A percentile compares a stretch with the other conserved stretches of the same genome.
Conservation (phyloP, 768 basidiomycete genomes). For the Naganishia randhawae region DNA sequence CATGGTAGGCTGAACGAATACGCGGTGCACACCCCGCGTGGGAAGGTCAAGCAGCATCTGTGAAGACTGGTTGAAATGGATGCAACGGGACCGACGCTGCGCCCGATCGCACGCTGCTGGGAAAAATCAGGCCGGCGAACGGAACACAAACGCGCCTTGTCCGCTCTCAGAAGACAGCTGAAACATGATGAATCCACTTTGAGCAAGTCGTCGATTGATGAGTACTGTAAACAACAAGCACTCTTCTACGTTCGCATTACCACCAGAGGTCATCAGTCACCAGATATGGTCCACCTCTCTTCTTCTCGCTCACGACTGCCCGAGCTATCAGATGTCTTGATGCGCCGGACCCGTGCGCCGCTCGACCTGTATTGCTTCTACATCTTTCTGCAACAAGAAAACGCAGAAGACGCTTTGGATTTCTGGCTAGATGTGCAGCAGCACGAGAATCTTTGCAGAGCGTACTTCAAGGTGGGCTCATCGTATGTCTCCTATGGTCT, state of each 20-base stretch:
- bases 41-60: no score
- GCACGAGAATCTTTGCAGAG: constrained; percentile 96
- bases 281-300: background rate
- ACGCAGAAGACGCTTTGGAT: constrained; percentile 87
- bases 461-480: constrained; percentile 75
- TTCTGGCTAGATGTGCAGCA: constrained; percentile 99
- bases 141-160: background rate
- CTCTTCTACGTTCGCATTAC: background rate
- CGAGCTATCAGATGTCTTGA: constrained; percentile 69
- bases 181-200: background rate
- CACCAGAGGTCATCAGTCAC: background rate
- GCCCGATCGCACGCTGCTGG: background rate
- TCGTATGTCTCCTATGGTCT: background rate
- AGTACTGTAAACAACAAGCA: background rate
- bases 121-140: background rate
- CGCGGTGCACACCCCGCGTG: no score
- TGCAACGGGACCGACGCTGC: background rate
- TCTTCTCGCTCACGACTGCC: constrained; percentile 38
- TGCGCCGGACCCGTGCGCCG: constrained; percentile 82
- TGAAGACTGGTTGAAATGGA: background rate
- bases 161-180: background rate
- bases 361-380: constrained; percentile 99
- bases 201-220: background rate
- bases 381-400: constrained; percentile 46
- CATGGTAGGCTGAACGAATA: no score